phyloP scores from a whole-genome alignment of 139 green algal genomes.

The Tetraselmis striata region DNA sequence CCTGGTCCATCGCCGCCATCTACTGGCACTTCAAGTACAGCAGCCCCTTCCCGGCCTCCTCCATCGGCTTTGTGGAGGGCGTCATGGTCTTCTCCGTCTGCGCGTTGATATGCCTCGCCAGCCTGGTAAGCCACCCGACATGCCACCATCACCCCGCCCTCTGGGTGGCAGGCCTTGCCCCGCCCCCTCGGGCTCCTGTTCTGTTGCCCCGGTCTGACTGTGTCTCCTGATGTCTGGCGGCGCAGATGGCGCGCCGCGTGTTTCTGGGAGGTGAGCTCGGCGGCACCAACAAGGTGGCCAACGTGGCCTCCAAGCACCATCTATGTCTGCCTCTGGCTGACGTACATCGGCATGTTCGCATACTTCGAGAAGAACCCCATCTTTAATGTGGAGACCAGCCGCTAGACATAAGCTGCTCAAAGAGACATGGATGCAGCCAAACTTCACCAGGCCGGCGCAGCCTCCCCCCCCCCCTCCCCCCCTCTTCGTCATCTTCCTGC shows the following conservation, averaged over 20 bases:
- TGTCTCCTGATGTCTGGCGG: too few species aligned
- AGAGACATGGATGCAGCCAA: too few species aligned
- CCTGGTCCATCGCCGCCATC: conserved; percentile 15
- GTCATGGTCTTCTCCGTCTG: not conserved
- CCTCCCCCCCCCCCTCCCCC: not conserved
- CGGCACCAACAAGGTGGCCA: not conserved
- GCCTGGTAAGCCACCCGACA: not conserved
- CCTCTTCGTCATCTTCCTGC: not conserved
- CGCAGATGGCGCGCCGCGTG: not conserved
- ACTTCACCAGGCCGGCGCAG: not conserved
- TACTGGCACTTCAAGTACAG: conserved; percentile 7
- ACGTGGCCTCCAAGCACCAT: not conserved
- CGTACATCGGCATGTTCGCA: not conserved
- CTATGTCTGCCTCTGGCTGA: not conserved
- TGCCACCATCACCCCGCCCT: too few species aligned
- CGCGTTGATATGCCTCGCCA: not conserved
- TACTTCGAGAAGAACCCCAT: not conserved
- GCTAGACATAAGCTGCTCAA: too few species aligned
- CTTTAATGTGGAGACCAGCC: not conserved
- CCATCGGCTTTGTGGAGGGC: not conserved
- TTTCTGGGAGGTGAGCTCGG: not conserved
- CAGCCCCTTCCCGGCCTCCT: not conserved
- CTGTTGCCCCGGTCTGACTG: too few species aligned
- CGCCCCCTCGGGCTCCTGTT: too few species aligned
- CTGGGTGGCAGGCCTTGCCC: too few species aligned